Base-by-base conservation (phyloP, 2,329 filamentous ascomycete genomes). In the Sclerotinia subarctica region DNA sequence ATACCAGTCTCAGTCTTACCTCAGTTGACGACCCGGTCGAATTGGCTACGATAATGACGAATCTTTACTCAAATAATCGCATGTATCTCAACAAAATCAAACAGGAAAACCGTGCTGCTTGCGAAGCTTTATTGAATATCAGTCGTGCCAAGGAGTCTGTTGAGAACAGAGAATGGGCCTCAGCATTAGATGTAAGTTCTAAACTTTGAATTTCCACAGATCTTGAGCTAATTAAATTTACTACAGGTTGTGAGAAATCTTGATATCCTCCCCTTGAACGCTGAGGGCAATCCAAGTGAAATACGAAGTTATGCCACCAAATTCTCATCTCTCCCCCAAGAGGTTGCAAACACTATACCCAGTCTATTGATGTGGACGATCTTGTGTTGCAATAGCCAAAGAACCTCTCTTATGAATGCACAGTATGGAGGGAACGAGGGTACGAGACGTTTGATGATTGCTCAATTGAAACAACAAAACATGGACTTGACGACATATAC, bases 351-450 rank as follows among this genome's bases (percentile, higher is more conserved):
- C 77, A 96, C 95, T 76, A 89, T 97, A 74, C 94, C 94, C 24
- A 93, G 94, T 78, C 84, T 98, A 70, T 85, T 99, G 71, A 90
- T 97, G 81, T 98, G 95, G 95, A 93, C 93, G 62, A 92, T 99
- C 73, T 86, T 90, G 53, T 93, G 91, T 80, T 96, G 94, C 79
- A 89, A 90, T 62, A 86, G 88, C 68, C 90, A 97, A 79, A 87
- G 92, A 70, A 89, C 91, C 74, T 82, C 88, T 70, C 84, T 96
- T 58, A 84, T 85, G 67, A 85, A 83, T 69, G 88, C 89, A 38
- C 86, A 90, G 74, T 97, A 90, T 78, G 93, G 90, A 73, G 90
- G 87, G 71, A 90, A 90, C 78, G 87, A 88, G 76, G 85, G 85
- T 67, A 90, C 84, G 72, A 83, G 84, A 76, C 83, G 81, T 77